Evolutionary conservation across 306 rosid genomes (phyloP).

Genomic region (Castanospermum australe): DNA sequence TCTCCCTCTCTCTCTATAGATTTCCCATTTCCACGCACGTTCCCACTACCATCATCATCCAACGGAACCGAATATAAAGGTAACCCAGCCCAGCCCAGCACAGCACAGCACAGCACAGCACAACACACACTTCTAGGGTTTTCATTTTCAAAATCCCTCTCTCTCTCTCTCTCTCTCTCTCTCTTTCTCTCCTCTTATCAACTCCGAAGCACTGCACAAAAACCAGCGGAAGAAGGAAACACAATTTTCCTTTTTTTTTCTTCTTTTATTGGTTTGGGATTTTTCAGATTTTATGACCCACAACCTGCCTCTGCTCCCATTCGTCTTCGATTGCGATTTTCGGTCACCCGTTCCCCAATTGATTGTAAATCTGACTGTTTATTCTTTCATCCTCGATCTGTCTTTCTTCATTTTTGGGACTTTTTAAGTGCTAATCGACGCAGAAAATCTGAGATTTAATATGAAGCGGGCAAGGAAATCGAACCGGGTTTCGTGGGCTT

Average conservation of each 20-base stretch:
- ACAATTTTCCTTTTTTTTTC: background rate
- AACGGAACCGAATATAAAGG: too few relatives aligned
- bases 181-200: background rate
- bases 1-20: too few relatives aligned
- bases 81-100: too few relatives aligned
- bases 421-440: background rate
- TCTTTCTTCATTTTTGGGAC: background rate
- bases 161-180: too few relatives aligned
- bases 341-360: background rate
- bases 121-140: background rate
- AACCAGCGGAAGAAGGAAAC: background rate
- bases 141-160: background rate
- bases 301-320: background rate
- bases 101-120: too few relatives aligned
- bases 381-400: background rate
- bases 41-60: too few relatives aligned
- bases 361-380: conserved; percentile 5
- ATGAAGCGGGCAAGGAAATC: conserved; percentile 78
- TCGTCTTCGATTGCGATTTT: background rate
- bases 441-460: conserved; percentile 39
- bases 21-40: too few relatives aligned
- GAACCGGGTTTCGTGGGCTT: conserved; percentile 76
- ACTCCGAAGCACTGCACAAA: background rate
- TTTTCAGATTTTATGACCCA: background rate
- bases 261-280: background rate